Percentiles rank a stretch among this genome's conserved stretches.
phyloP scores from a whole-genome alignment of 495 filamentous ascomycete species.

The Bathelium albidoporum region DNA sequence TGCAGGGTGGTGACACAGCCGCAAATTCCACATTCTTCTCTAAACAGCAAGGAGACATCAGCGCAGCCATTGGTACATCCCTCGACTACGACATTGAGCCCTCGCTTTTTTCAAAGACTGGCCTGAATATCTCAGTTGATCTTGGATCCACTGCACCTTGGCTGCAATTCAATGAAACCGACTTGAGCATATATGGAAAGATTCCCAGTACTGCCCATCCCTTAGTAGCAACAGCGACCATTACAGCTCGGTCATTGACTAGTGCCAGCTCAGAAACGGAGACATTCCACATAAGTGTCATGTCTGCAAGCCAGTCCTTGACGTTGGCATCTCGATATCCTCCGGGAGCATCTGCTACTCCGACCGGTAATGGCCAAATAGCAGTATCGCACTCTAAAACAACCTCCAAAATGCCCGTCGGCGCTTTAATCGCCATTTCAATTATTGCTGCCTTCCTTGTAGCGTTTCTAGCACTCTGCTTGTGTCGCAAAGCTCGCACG shows the following conservation, averaged over 20 bases:
- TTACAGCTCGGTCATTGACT: not conserved
- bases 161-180: constrained; percentile 49
- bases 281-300: not conserved
- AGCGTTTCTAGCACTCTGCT: not conserved
- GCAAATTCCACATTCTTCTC: constrained; percentile 4
- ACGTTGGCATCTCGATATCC: not conserved
- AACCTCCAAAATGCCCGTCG: not conserved
- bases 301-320: not conserved
- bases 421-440: not conserved
- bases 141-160: constrained; percentile 47
- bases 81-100: constrained; percentile 56
- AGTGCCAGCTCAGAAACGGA: not conserved
- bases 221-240: not conserved
- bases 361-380: not conserved
- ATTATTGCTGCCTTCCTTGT: not conserved
- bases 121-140: constrained; percentile 46
- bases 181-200: not conserved
- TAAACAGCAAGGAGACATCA: constrained; percentile 31
- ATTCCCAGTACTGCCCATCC: not conserved
- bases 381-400: not conserved
- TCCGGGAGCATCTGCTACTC: not conserved
- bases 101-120: constrained; percentile 41
- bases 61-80: constrained; percentile 31
- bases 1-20: constrained; percentile 29
- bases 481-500: not conserved